Percentiles rank a stretch among this genome's conserved stretches.
These are phyloP conservation scores for Carallia pectinifolia DNA, from an alignment of 345 rosid species.

Conservation along the genomic window DNA sequence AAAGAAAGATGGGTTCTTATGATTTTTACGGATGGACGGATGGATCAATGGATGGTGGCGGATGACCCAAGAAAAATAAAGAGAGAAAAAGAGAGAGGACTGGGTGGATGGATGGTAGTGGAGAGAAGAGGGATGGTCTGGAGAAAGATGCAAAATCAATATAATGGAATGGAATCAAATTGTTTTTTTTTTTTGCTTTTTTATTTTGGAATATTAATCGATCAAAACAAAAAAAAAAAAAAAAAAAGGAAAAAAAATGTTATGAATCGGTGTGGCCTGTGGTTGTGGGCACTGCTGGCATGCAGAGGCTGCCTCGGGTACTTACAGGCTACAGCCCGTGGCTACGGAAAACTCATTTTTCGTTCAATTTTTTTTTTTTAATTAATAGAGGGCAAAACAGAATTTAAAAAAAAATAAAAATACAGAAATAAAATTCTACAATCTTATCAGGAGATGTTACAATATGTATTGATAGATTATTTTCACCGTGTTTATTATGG, in stretches of 20 bases:
- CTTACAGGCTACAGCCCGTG: conserved; percentile 10
- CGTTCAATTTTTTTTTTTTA: too few relatives aligned
- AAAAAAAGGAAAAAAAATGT: not conserved
- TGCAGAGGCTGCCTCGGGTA: conserved; percentile 2
- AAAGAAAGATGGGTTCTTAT: not conserved
- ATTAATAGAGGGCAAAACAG: too few relatives aligned
- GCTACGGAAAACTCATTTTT: conserved; percentile 8
- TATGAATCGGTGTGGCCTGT: conserved; percentile 11
- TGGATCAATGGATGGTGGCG: too few relatives aligned
- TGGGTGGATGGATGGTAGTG: not conserved
- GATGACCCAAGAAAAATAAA: conserved; percentile 4
- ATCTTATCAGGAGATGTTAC: too few relatives aligned
- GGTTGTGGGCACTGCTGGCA: not conserved
- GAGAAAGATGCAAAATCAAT: conserved; percentile 1
- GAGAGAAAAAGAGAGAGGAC: not conserved
- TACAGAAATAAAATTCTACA: too few relatives aligned
- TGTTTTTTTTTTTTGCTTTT: too few relatives aligned
- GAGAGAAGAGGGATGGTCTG: conserved; percentile 7
- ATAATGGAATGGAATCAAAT: conserved; percentile 1
- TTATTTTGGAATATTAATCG: not conserved
- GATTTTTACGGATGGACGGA: too few relatives aligned
- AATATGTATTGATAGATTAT: too few relatives aligned
- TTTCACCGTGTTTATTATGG: too few relatives aligned
- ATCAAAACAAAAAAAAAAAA: not conserved
- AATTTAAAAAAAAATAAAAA: too few relatives aligned